Percentiles rank a stretch among this genome's conserved stretches.
phyloP scores from a whole-genome alignment of 495 filamentous ascomycete species.

The Daldinia childiae region DNA sequence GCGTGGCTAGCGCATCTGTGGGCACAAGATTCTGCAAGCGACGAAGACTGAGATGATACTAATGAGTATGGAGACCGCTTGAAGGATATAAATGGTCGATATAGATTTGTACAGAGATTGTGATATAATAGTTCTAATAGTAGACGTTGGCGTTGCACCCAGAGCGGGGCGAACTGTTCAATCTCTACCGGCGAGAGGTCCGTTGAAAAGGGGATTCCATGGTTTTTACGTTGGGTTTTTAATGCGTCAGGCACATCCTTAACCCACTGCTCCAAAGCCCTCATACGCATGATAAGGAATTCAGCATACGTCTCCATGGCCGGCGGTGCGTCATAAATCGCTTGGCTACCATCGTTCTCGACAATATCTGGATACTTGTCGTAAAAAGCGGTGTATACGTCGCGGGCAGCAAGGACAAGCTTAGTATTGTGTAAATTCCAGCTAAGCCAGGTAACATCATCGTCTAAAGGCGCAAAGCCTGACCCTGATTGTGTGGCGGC shows the following conservation, averaged over 20 bases:
- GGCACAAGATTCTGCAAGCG: constrained; percentile 45
- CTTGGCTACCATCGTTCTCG: constrained; percentile 11
- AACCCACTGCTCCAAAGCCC: constrained; percentile 50
- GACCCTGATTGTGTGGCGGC: constrained; percentile 47
- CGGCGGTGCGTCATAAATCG: constrained; percentile 10
- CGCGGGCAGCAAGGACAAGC: constrained; percentile 50
- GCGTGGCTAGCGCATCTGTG: constrained; percentile 57
- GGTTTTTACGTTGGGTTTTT: constrained; percentile 49
- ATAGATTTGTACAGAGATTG: constrained; percentile 54
- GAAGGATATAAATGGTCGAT: constrained; percentile 60
- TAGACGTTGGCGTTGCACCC: constrained; percentile 60
- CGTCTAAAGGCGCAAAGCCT: constrained; percentile 46
- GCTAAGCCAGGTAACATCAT: constrained; percentile 39
- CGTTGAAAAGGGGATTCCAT: constrained; percentile 55
- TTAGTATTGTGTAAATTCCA: constrained; percentile 51
- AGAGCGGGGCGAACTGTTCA: constrained; percentile 50
- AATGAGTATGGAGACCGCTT: constrained; percentile 13
- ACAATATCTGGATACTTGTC: constrained; percentile 36
- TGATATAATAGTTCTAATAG: constrained; percentile 64
- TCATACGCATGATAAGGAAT: constrained; percentile 43
- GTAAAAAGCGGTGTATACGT: constrained; percentile 50
- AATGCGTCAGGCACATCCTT: constrained; percentile 52
- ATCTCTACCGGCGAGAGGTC: constrained; percentile 51
- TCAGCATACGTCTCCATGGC: constrained; percentile 42
- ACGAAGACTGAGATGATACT: not conserved